Evolutionary conservation across 2,329 filamentous ascomycete species (phyloP).

Genomic region (Exophiala viscosa): DNA sequence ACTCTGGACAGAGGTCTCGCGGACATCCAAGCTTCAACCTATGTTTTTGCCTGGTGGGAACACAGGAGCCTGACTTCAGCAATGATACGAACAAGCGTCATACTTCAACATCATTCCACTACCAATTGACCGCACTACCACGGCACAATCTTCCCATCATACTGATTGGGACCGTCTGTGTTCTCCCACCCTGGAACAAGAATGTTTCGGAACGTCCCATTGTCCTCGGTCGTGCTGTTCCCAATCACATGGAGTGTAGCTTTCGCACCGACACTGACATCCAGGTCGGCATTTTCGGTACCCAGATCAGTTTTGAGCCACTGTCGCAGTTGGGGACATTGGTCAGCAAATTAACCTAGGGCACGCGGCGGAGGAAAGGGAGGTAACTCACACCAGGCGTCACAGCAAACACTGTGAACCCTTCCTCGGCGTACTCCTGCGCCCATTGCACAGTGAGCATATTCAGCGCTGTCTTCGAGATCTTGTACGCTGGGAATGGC

Average conservation of each 20-base stretch:
- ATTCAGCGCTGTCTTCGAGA: conserved; percentile 49
- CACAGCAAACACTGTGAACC: conserved; percentile 43
- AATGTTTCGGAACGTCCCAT: conserved; percentile 49
- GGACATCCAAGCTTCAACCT: background rate
- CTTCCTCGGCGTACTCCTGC: conserved; percentile 35
- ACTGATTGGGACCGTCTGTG: conserved; percentile 35
- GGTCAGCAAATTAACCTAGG: conserved; percentile 7
- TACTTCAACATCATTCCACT: background rate
- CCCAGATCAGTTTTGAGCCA: conserved; percentile 49
- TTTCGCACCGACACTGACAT: conserved; percentile 38
- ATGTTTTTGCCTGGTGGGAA: background rate
- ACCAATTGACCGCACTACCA: conserved; percentile 29
- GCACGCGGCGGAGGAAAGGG: background rate
- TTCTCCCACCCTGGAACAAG: conserved; percentile 38
- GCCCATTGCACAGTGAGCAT: conserved; percentile 47
- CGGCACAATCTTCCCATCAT: conserved; percentile 35
- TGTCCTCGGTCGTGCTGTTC: conserved; percentile 36
- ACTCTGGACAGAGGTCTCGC: conserved; percentile 8
- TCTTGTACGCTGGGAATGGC: conserved; percentile 39
- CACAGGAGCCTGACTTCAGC: background rate
- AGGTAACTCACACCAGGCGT: conserved; percentile 43
- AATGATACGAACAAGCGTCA: background rate
- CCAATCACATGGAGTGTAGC: conserved; percentile 46
- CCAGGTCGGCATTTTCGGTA: conserved; percentile 40
- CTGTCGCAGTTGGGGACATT: conserved; percentile 27